These are phyloP conservation scores for Sicyos edulis DNA, from an alignment of 306 rosid species.

Conservation along the genomic window DNA sequence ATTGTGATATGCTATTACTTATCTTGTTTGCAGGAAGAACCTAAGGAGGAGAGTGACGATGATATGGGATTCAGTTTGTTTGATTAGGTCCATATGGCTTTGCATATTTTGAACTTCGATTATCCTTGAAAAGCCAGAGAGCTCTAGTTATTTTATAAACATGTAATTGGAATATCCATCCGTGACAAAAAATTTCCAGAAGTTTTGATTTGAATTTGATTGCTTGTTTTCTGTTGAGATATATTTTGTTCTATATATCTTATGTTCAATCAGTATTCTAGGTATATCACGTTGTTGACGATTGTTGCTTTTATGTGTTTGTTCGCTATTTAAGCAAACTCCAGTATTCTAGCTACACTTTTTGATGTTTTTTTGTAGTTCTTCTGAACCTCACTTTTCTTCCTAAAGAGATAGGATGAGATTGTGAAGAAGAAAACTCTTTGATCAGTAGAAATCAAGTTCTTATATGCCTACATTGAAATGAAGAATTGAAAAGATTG, in stretches of 20 bases:
- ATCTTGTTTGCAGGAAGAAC: constrained; percentile 38
- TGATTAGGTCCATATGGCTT: constrained; percentile 28
- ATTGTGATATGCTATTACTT: not conserved
- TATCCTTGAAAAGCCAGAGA: not conserved
- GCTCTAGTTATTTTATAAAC: not conserved
- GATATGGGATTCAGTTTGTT: constrained; percentile 63
- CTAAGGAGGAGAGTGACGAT: constrained; percentile 56
- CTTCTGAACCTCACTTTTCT: too few species aligned
- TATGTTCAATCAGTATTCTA: not conserved
- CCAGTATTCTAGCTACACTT: too few species aligned
- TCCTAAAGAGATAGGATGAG: too few species aligned
- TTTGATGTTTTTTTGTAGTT: too few species aligned
- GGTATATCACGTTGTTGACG: not conserved
- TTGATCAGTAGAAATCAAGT: too few species aligned
- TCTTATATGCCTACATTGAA: too few species aligned
- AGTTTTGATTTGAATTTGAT: constrained; percentile 7
- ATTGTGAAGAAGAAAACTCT: too few species aligned
- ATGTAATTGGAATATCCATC: constrained; percentile 10
- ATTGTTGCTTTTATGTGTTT: not conserved
- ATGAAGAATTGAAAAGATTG: too few species aligned
- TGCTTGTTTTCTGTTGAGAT: not conserved
- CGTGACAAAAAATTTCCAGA: not conserved
- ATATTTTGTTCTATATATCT: not conserved
- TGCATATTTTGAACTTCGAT: constrained; percentile 8
- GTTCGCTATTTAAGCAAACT: too few species aligned